These are phyloP conservation scores for Globisporangium recalcitrans DNA, from an alignment of 352 stramenopile species.

Conservation along the genomic window DNA sequence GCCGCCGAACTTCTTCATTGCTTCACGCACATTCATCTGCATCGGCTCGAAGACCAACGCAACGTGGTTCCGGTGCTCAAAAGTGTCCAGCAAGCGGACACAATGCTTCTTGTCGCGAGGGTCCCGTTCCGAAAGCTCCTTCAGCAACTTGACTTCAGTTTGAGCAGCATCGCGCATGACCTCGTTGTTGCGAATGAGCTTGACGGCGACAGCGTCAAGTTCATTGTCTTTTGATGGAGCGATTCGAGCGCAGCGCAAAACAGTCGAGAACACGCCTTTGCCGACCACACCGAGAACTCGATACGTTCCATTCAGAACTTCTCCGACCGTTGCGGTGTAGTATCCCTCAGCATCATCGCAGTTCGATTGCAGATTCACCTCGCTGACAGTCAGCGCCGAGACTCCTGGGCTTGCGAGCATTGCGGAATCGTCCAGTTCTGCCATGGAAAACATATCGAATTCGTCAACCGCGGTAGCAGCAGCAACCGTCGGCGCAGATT, in stretches of 20 bases:
- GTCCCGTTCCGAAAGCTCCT: constrained; percentile 64
- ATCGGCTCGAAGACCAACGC: constrained; percentile 97
- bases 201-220: constrained; percentile 65
- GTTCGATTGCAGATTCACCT: constrained; percentile 73
- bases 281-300: constrained; percentile 91
- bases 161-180: constrained; percentile 95
- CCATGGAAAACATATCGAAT: constrained; percentile 87
- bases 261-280: constrained; percentile 98
- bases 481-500: neutral
- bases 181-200: constrained; percentile 96
- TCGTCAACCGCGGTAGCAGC: constrained; percentile 41
- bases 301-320: constrained; percentile 91
- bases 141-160: constrained; percentile 79
- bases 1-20: constrained; percentile 88
- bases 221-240: constrained; percentile 21
- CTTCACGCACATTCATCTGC: constrained; percentile 95
- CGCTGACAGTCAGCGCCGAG: constrained; percentile 32
- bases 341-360: constrained; percentile 98
- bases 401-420: constrained; percentile 24
- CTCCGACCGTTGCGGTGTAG: constrained; percentile 93
- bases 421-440: constrained; percentile 53
- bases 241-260: constrained; percentile 90
- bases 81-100: constrained; percentile 77
- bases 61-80: constrained; percentile 93
- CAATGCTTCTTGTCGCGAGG: constrained; percentile 80